Conservation (phyloP, 371 early-diverging fungal species). For the Rhizomucor miehei region DNA sequence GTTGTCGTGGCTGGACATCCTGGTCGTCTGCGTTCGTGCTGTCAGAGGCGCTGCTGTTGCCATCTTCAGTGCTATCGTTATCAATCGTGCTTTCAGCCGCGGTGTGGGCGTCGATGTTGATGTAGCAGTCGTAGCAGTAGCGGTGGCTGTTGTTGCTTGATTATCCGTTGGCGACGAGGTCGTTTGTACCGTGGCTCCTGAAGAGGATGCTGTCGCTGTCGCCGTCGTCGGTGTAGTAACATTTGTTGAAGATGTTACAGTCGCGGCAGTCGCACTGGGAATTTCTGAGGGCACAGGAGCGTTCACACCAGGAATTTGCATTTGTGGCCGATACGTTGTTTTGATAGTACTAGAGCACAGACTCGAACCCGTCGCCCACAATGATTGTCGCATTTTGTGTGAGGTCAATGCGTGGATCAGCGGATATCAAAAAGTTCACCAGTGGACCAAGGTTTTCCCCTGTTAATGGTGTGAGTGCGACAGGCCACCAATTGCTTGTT, state of each 20-base stretch:
- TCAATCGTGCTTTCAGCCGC: not conserved
- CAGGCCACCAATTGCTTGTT: constrained; percentile 15
- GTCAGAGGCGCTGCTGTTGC: no score
- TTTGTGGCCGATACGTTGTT: constrained; percentile 1
- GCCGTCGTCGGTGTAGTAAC: no score
- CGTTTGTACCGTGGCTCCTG: no score
- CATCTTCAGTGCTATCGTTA: not conserved
- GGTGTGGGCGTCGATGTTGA: no score
- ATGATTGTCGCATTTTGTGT: constrained; percentile 30
- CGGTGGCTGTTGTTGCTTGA: not conserved
- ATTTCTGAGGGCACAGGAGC: no score
- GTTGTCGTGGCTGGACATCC: no score
- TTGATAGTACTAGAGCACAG: constrained; percentile 33
- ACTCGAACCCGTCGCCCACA: constrained; percentile 36
- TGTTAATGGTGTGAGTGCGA: constrained; percentile 5
- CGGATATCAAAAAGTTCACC: constrained; percentile 4
- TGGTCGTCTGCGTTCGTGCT: no score
- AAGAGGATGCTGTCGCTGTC: no score
- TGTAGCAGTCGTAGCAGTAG: not conserved
- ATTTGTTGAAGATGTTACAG: not conserved
- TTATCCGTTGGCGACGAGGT: not conserved
- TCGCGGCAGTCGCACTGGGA: not conserved
- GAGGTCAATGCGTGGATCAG: constrained; percentile 15
- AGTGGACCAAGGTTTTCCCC: constrained; percentile 13
- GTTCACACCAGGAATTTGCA: not conserved